Base-by-base conservation (phyloP, 2,329 filamentous ascomycete species). In the Colletotrichum camelliae region DNA sequence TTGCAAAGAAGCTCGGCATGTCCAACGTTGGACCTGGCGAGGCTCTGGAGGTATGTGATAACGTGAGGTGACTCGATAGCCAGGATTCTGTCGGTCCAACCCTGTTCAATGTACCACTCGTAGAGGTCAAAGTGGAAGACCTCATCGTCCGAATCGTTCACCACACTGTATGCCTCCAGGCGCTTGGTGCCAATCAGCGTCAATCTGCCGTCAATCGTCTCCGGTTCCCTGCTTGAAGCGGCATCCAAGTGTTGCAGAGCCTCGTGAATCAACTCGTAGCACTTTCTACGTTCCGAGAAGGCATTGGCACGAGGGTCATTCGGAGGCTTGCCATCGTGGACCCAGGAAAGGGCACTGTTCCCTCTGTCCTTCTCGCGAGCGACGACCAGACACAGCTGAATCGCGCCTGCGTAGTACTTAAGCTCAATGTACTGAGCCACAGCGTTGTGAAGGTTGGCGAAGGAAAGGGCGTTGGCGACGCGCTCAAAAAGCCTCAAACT, bases 111-210 rank as follows among this genome's bases (percentile, higher is more conserved):
- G 84, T 99, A 99, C 96, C 97, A 99, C 81, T 98, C 96, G 83
- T 98, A 99, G n/a, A 99, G 89, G 80, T 95, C 95, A 77, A 95
- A 97, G 83, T 98, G 94, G 87, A 99, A 99, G 6, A 98, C 94
- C 81, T 98, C 95, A 79, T 99, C 97, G 16, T 93, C 91, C 0
- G 96, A 98, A 74, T 91, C 91, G 81, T 97, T 95, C 80, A 99
- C 96, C 4, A 98, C 94, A 60, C 93, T 91, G 84, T 98, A 98
- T 0, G 97, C 96, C 86, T 99, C 96, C 66, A 92, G 91, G 78
- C 94, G 91, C 83, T 97, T 95, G 62, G 93, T 96, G 3, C 93
- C 92, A 24, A 94, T 91, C 15, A 95, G 84, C 0, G 95, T 96
- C 67, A 91, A 90, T 78, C 94, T 92, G 21, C 96, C 96, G 80